Percentiles rank a stretch among this genome's conserved stretches.
Evolutionary conservation across 768 basidiomycete genomes (phyloP).

Genomic region (Flagelloscypha sp.): DNA sequence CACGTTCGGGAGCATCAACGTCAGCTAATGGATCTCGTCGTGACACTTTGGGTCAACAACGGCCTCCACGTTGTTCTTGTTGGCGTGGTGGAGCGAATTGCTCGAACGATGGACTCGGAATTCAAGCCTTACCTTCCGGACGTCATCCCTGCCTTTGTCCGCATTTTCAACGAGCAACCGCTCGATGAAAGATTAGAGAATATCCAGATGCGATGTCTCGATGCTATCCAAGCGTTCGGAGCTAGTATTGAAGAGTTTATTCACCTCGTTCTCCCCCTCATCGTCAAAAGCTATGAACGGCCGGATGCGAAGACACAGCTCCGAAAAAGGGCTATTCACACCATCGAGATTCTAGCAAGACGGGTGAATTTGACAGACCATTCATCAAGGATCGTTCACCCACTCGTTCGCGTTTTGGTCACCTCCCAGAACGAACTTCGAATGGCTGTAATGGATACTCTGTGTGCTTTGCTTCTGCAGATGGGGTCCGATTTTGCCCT

Average conservation of each 20-base stretch:
- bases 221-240: conserved; percentile 54
- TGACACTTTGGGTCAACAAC: conserved; percentile 48
- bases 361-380: conserved; percentile 61
- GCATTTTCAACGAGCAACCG: conserved; percentile 41
- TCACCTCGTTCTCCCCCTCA: conserved; percentile 53
- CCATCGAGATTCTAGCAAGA: conserved; percentile 47
- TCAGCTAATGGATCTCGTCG: conserved; percentile 47
- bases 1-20: conserved; percentile 52
- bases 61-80: conserved; percentile 48
- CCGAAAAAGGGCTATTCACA: conserved; percentile 45
- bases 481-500: conserved; percentile 57
- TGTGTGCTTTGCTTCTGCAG: conserved; percentile 50
- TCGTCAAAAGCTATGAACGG: conserved; percentile 49
- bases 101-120: conserved; percentile 53
- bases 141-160: conserved; percentile 47
- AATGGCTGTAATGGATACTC: conserved; percentile 45
- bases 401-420: conserved; percentile 48
- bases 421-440: conserved; percentile 35
- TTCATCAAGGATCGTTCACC: conserved; percentile 57
- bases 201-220: conserved; percentile 45
- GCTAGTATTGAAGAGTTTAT: conserved; percentile 59
- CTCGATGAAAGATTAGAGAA: conserved; percentile 36
- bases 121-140: conserved; percentile 57
- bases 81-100: conserved; percentile 49
- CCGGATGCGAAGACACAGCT: conserved; percentile 36